A percentile compares a stretch with the other conserved stretches of the same genome.
These are phyloP conservation scores for Trifolium subterraneum DNA, from an alignment of 306 rosid species.

Conservation along the genomic window DNA sequence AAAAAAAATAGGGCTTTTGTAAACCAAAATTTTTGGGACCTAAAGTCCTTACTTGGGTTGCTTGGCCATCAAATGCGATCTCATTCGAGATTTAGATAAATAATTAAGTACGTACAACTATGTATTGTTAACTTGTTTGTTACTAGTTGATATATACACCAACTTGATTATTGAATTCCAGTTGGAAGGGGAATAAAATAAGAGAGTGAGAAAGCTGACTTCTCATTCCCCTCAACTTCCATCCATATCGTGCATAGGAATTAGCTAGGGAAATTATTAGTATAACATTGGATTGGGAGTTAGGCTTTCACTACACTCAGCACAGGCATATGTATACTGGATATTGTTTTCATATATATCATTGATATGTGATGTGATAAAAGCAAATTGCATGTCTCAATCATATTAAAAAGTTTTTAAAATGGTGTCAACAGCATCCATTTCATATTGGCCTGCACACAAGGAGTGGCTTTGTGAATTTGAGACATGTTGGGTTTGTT, in stretches of 20 bases:
- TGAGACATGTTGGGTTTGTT: conserved; percentile 35
- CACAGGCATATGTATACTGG: not conserved
- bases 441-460: conserved; percentile 26
- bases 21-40: no score
- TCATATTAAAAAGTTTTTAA: not conserved
- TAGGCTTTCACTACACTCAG: not conserved
- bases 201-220: not conserved
- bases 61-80: no score
- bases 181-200: not conserved
- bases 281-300: not conserved
- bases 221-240: not conserved
- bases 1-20: no score
- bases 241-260: conserved; percentile 4
- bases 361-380: not conserved
- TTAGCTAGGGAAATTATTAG: not conserved
- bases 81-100: no score
- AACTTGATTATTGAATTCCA: not conserved
- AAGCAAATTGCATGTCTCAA: not conserved
- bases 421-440: conserved; percentile 7
- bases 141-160: not conserved
- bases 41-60: no score
- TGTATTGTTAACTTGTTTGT: no score
- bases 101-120: no score
- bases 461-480: not conserved
- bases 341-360: not conserved